phyloP scores from a whole-genome alignment of 2,329 filamentous ascomycete genomes.

The Macrophomina pseudophaseolina region DNA sequence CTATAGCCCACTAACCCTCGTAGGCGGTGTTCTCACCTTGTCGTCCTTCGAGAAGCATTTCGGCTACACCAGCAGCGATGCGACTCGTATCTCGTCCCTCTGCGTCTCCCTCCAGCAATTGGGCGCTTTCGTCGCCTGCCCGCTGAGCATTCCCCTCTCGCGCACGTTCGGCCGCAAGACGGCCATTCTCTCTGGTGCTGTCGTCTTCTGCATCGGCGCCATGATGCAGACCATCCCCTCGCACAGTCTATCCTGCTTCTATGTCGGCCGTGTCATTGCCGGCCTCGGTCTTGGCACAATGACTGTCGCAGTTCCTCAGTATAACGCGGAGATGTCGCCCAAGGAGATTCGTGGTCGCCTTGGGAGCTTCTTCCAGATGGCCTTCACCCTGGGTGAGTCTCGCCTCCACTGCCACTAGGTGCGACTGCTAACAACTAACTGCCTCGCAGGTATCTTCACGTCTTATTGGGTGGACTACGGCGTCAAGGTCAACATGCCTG shows the following conservation, averaged over 20 bases:
- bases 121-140: constrained; percentile 59
- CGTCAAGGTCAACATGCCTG: constrained; percentile 42
- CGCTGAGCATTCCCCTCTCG: constrained; percentile 56
- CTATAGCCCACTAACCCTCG: neutral
- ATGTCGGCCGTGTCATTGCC: constrained; percentile 70
- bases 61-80: constrained; percentile 45
- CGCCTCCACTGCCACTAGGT: neutral
- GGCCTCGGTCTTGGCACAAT: constrained; percentile 47
- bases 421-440: neutral
- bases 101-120: constrained; percentile 58
- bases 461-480: constrained; percentile 62
- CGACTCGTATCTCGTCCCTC: constrained; percentile 52
- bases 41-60: constrained; percentile 52
- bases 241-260: constrained; percentile 47
- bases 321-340: constrained; percentile 54
- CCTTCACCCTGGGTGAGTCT: constrained; percentile 51
- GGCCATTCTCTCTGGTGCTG: constrained; percentile 52
- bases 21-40: constrained; percentile 54
- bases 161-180: constrained; percentile 52
- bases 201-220: constrained; percentile 48
- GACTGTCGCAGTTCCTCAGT: constrained; percentile 52
- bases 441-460: constrained; percentile 46
- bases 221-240: constrained; percentile 56
- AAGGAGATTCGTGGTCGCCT: constrained; percentile 52
- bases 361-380: constrained; percentile 56